These are phyloP conservation scores for Suillus paluster DNA, from an alignment of 768 basidiomycete genomes.

Conservation along the genomic window DNA sequence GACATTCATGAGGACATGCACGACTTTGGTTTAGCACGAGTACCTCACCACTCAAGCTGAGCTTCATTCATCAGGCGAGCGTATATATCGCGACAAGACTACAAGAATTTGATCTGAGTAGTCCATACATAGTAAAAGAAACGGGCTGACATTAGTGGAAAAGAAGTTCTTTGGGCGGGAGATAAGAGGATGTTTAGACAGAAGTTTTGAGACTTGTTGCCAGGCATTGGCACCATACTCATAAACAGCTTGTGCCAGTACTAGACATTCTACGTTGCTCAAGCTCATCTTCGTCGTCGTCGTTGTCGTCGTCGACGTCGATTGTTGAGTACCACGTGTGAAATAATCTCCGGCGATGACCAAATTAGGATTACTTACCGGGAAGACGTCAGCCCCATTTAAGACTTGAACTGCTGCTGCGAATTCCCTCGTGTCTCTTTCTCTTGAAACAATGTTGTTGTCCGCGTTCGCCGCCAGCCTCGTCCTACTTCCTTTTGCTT, in stretches of 20 bases:
- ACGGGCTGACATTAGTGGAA: slow-evolving; percentile 59
- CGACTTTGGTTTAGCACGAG: not conserved
- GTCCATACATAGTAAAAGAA: slow-evolving; percentile 17
- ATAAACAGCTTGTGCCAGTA: slow-evolving; percentile 87
- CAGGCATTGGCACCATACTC: slow-evolving; percentile 77
- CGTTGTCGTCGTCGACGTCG: slow-evolving; percentile 12
- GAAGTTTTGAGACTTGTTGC: slow-evolving; percentile 64
- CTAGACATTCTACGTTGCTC: slow-evolving; percentile 66
- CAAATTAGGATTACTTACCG: slow-evolving; percentile 3
- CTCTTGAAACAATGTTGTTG: slow-evolving; percentile 46
- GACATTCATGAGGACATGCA: slow-evolving; percentile 2
- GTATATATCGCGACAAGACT: slow-evolving; percentile 76
- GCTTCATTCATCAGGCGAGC: slow-evolving; percentile 70
- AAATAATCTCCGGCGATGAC: slow-evolving; percentile 30
- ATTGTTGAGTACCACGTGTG: slow-evolving; percentile 34
- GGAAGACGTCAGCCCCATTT: slow-evolving; percentile 26
- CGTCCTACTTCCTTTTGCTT: slow-evolving; percentile 50
- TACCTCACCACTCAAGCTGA: slow-evolving; percentile 61
- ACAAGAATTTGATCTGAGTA: slow-evolving; percentile 23
- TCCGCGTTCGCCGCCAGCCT: slow-evolving; percentile 43
- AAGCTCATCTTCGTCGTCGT: slow-evolving; percentile 18
- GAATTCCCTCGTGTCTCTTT: slow-evolving; percentile 17
- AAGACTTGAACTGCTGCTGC: slow-evolving; percentile 19
- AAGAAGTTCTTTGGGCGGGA: slow-evolving; percentile 67
- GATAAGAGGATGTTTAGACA: slow-evolving; percentile 74